Conservation (phyloP, 225 moss, liverwort and hornwort species). For the Bryum argenteum region DNA sequence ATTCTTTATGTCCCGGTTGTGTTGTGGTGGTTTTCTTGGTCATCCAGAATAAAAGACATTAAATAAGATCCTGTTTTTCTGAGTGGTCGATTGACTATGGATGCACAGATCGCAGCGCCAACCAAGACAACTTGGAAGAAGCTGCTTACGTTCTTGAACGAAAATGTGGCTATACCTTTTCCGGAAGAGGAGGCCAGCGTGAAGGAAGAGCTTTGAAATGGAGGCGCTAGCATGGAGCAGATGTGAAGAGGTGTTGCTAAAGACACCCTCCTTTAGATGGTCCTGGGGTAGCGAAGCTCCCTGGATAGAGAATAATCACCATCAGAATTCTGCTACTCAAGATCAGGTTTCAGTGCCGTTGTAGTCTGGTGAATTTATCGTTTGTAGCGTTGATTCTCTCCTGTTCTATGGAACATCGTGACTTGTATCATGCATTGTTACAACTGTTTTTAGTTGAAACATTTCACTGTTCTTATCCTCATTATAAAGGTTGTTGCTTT, state of each 20-base stretch:
- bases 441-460: too few species aligned
- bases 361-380: too few species aligned
- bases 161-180: constrained; percentile 50
- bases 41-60: not conserved
- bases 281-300: constrained; percentile 25
- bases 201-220: constrained; percentile 50
- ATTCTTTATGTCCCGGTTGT: not conserved
- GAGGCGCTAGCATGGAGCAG: constrained; percentile 18
- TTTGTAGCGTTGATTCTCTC: too few species aligned
- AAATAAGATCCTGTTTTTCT: constrained; percentile 11
- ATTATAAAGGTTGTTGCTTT: too few species aligned
- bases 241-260: constrained; percentile 52
- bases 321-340: not conserved
- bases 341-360: not conserved
- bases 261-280: constrained; percentile 52
- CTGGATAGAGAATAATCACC: constrained; percentile 1
- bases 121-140: constrained; percentile 61
- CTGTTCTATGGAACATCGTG: too few species aligned
- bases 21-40: not conserved
- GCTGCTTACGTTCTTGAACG: constrained; percentile 67
- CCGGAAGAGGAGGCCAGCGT: constrained; percentile 23
- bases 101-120: constrained; percentile 45
- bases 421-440: too few species aligned
- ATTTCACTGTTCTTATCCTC: too few species aligned
- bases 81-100: not conserved